These are phyloP conservation scores for Botryotinia narcissicola DNA, from an alignment of 2,329 filamentous ascomycete genomes.

Conservation along the genomic window DNA sequence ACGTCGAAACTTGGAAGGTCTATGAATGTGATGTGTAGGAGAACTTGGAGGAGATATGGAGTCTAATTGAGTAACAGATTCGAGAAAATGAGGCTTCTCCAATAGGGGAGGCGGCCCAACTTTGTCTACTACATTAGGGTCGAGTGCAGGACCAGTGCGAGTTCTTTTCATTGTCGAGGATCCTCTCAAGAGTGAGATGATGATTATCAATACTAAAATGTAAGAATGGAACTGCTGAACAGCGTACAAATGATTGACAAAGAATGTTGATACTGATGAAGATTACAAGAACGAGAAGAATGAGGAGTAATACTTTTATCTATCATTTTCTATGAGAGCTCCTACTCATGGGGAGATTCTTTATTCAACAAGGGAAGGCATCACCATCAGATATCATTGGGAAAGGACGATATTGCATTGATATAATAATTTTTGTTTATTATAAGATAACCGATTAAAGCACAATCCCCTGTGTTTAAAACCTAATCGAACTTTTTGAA, in stretches of 20 bases:
- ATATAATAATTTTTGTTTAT: slow-evolving; percentile 25
- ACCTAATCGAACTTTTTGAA: slow-evolving; percentile 35
- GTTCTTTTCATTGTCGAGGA: slow-evolving; percentile 29
- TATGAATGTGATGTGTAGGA: slow-evolving; percentile 27
- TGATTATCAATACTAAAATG: slow-evolving; percentile 13
- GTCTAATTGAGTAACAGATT: not conserved
- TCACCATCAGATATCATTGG: not conserved
- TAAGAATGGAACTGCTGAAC: slow-evolving; percentile 16
- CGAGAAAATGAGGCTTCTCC: not conserved
- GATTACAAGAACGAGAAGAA: not conserved
- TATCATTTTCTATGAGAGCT: not conserved
- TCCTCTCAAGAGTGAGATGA: not conserved
- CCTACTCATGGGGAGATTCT: not conserved
- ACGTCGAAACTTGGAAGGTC: slow-evolving; percentile 42
- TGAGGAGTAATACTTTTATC: not conserved
- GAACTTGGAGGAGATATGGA: slow-evolving; percentile 32
- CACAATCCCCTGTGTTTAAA: slow-evolving; percentile 16
- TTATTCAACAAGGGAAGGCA: not conserved
- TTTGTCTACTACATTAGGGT: slow-evolving; percentile 14
- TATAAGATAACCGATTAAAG: slow-evolving; percentile 16
- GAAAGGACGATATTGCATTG: slow-evolving; percentile 1
- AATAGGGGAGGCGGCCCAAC: not conserved
- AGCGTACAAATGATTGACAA: slow-evolving; percentile 14
- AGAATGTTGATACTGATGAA: slow-evolving; percentile 9
- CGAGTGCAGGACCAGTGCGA: slow-evolving; percentile 22